Percentiles rank a stretch among this genome's conserved stretches.
phyloP scores from a whole-genome alignment of 1,284 basidiomycete genomes.

The Trichosporon ovoides region DNA sequence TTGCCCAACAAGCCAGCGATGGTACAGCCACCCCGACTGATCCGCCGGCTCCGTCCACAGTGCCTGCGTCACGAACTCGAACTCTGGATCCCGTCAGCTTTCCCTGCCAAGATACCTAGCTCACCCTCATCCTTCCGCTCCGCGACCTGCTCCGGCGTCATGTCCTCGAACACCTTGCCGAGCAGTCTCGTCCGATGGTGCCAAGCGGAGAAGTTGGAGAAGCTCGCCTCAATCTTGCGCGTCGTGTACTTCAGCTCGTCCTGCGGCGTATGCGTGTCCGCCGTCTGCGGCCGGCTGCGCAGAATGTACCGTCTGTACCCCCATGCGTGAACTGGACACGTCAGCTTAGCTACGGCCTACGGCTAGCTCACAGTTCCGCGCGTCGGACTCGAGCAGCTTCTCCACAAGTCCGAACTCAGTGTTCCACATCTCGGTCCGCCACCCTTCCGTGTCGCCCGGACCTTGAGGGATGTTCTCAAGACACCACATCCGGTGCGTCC shows the following conservation, averaged over 20 bases:
- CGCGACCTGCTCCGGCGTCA: slow-evolving; percentile 53
- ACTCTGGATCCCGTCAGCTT: slow-evolving; percentile 58
- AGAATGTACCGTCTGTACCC: slow-evolving; percentile 80
- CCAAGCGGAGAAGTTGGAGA: slow-evolving; percentile 99
- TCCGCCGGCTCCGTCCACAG: slow-evolving; percentile 95
- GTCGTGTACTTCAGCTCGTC: slow-evolving; percentile 75
- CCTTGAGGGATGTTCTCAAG: slow-evolving; percentile 72
- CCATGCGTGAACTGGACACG: slow-evolving; percentile 84
- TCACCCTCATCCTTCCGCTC: slow-evolving; percentile 63
- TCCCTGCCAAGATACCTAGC: slow-evolving; percentile 17
- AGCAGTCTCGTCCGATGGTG: slow-evolving; percentile 89
- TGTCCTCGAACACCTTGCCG: slow-evolving; percentile 60
- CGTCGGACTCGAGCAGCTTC: slow-evolving; percentile 79
- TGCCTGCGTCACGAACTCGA: slow-evolving; percentile 85
- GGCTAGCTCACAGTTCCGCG: slow-evolving; percentile 68
- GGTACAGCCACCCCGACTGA: slow-evolving; percentile 97
- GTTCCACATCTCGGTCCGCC: slow-evolving; percentile 73
- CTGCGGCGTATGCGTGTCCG: slow-evolving; percentile 44
- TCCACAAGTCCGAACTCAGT: slow-evolving; percentile 78
- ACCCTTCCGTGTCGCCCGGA: slow-evolving; percentile 55
- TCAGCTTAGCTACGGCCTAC: not conserved
- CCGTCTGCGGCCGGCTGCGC: slow-evolving; percentile 56
- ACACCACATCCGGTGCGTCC: slow-evolving; percentile 94
- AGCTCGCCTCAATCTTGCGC: slow-evolving; percentile 86
- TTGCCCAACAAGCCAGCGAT: slow-evolving; percentile 83